A percentile compares a stretch with the other conserved stretches of the same genome.
Evolutionary conservation across 169 alveolate species (phyloP).

Genomic region (Fabrea salina): DNA sequence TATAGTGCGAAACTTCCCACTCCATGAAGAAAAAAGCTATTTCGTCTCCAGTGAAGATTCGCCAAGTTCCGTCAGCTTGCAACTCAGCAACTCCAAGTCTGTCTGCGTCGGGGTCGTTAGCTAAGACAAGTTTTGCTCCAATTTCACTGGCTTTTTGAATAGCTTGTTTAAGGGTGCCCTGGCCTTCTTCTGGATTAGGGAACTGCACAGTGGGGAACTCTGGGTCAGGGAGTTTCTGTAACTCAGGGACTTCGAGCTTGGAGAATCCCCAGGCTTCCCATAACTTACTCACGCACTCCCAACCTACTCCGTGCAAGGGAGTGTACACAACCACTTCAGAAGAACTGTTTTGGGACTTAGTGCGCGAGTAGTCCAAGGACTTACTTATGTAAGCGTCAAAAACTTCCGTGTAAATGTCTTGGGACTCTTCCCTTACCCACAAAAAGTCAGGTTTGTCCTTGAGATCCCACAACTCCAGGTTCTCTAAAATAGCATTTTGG

Average conservation of each 20-base stretch:
- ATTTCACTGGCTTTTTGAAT: slow-evolving; percentile 57
- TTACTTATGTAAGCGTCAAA: neutral
- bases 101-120: slow-evolving; percentile 89
- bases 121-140: slow-evolving; percentile 64
- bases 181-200: slow-evolving; percentile 80
- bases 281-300: slow-evolving; percentile 51
- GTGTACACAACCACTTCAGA: slow-evolving; percentile 63
- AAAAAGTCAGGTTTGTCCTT: slow-evolving; percentile 30
- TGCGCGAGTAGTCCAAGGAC: neutral
- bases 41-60: slow-evolving; percentile 63
- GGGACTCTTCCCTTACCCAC: neutral
- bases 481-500: slow-evolving; percentile 50
- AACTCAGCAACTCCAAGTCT: slow-evolving; percentile 80
- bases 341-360: neutral
- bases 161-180: slow-evolving; percentile 70
- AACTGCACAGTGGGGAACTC: slow-evolving; percentile 79
- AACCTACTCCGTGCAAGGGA: slow-evolving; percentile 88
- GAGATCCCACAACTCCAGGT: slow-evolving; percentile 59
- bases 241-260: slow-evolving; percentile 47
- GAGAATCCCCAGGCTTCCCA: slow-evolving; percentile 68
- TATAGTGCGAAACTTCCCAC: slow-evolving; percentile 41
- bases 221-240: slow-evolving; percentile 73
- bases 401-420: neutral
- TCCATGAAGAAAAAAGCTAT: slow-evolving; percentile 64
- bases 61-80: slow-evolving; percentile 58